A percentile compares a stretch with the other conserved stretches of the same genome.
Conservation (phyloP, 208 protist genomes). For the Phytomonas sp. region DNA sequence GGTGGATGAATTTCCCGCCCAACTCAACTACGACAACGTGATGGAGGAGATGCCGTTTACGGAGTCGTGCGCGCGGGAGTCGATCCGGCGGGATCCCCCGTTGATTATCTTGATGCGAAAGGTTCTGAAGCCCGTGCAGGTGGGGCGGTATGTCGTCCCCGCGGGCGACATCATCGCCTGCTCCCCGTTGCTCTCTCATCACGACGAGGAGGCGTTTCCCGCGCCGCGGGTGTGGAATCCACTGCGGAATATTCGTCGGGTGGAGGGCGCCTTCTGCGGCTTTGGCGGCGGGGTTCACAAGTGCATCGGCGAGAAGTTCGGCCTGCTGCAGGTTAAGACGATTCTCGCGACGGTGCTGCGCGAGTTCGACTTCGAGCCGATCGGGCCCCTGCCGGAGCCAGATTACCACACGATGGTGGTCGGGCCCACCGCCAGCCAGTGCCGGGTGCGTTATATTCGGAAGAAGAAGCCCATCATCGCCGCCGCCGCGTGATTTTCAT, state of each 20-base stretch:
- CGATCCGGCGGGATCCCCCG: conserved; percentile 88
- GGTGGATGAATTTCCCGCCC: conserved; percentile 69
- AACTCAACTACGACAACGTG: conserved; percentile 84
- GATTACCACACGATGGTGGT: conserved; percentile 89
- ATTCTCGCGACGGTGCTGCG: conserved; percentile 79
- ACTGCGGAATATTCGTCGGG: conserved; percentile 71
- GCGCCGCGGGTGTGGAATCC: conserved; percentile 81
- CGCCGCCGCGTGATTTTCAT: background rate
- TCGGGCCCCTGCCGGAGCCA: conserved; percentile 60
- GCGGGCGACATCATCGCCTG: conserved; percentile 80
- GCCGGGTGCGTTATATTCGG: conserved; percentile 65
- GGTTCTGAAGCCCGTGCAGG: conserved; percentile 69
- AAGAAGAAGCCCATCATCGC: conserved; percentile 26
- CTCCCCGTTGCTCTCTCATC: conserved; percentile 76
- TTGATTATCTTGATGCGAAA: conserved; percentile 90
- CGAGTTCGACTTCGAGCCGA: conserved; percentile 84
- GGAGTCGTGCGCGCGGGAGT: conserved; percentile 80
- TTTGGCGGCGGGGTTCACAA: conserved; percentile 89
- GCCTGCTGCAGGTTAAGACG: conserved; percentile 90
- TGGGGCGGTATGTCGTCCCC: conserved; percentile 81
- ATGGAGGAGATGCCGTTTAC: conserved; percentile 89
- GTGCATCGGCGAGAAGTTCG: conserved; percentile 92
- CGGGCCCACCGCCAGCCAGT: conserved; percentile 57
- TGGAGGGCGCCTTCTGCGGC: conserved; percentile 70
- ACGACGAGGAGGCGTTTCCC: conserved; percentile 76